Evolutionary conservation across 2,329 filamentous ascomycete species (phyloP), one percentile per base, ranked within the genome.

Genomic region (Dendryphion nanum): DNA sequence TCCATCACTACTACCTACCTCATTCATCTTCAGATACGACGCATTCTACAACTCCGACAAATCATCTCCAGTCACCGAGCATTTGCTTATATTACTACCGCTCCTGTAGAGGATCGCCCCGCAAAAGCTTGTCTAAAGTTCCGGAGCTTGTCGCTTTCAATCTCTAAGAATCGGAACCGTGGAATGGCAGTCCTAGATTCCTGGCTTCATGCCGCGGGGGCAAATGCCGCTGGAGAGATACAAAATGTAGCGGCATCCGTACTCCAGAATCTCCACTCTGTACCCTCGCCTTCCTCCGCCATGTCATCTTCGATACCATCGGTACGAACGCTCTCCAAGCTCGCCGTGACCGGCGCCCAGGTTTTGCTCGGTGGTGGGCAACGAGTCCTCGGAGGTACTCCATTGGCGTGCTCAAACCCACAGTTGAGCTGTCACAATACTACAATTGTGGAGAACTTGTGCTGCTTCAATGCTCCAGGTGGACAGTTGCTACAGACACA

Each of bases 401-500:
- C 59, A 29, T 31, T 46, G 41, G 42, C 55, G 26, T 67, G 64
- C 40, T 47, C 62, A 8, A 64, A 68, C 44, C 63, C 65, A 6
- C 70, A 73, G 44, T 57, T 83, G 36, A 84, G 80, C 51, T 88
- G 84, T 56, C 77, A 81, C 40, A 82, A 82, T 55, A 77, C 75
- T 5, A 79, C 79, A 3, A 64, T 67, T 6, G 74, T 78, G n/a
- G 61, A 73, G 35, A 73, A 89, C 54, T 76, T 81, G 5, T 89
- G 86, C 69, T 89, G 86, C 66, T 85, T 88, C 69, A 85, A 85
- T 55, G 73, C 78, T 16, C 85, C 85, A 0, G 81, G 83, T 4
- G 86, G 86, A 6, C 78, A 86, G 45, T 67, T 89, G 30, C 73
- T 89, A 4, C 78, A 81, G 62, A 89, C 86, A 2, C 85, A 89